Evolutionary conservation across 148 eudicot species (phyloP).

Genomic region (Limonium bicolor): DNA sequence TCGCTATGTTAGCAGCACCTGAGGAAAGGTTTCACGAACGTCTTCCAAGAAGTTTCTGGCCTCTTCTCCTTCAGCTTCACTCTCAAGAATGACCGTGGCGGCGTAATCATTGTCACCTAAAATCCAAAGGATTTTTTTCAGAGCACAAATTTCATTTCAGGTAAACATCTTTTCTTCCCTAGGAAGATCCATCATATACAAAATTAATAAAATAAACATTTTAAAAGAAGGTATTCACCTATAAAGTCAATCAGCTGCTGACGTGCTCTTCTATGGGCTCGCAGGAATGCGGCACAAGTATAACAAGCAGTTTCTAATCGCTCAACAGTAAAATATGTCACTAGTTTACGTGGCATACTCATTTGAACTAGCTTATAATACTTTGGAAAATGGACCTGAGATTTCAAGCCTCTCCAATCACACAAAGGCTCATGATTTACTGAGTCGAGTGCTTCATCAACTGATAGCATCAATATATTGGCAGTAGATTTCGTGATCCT

Average conservation of each 20-base stretch:
- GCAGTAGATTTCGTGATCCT: slow-evolving; percentile 73
- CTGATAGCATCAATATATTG: slow-evolving; percentile 74
- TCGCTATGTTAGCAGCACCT: too few species aligned
- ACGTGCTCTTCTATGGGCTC: slow-evolving; percentile 71
- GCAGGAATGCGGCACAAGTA: slow-evolving; percentile 79
- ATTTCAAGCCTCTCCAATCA: slow-evolving; percentile 76
- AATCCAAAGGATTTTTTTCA: background rate
- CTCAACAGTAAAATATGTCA: slow-evolving; percentile 62
- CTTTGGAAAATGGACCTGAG: slow-evolving; percentile 53
- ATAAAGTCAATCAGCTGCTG: slow-evolving; percentile 68
- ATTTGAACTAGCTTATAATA: slow-evolving; percentile 59
- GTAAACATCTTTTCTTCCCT: too few species aligned
- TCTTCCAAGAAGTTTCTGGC: slow-evolving; percentile 76
- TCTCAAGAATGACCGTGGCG: slow-evolving; percentile 42
- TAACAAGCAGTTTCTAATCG: slow-evolving; percentile 73
- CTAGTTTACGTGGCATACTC: slow-evolving; percentile 49
- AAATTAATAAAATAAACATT: background rate
- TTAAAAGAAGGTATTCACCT: slow-evolving; percentile 28
- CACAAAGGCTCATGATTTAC: slow-evolving; percentile 48
- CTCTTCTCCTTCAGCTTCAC: slow-evolving; percentile 81
- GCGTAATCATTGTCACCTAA: slow-evolving; percentile 76
- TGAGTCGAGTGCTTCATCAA: slow-evolving; percentile 72
- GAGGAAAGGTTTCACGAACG: slow-evolving; percentile 77
- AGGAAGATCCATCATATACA: too few species aligned
- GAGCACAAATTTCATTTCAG: too few species aligned